Conservation (phyloP, 352 stramenopile species). For the Blastocystis sp. region DNA sequence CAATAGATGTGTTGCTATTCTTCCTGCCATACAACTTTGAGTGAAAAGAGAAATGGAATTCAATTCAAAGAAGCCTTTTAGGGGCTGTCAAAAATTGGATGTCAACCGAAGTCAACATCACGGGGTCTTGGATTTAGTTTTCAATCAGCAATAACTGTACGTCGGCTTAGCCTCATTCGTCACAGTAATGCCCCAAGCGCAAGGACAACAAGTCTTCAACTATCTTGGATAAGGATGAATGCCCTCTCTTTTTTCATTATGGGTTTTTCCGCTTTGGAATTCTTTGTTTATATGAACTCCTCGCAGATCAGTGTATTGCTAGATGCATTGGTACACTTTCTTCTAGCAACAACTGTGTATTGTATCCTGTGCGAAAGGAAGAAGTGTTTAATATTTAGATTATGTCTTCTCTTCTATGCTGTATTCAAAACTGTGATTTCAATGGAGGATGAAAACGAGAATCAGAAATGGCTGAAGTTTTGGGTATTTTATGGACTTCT, state of each 20-base stretch:
- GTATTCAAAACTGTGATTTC: constrained; percentile 46
- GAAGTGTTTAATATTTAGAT: neutral
- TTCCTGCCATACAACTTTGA: too few relatives aligned
- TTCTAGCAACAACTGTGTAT: neutral
- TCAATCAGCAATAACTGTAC: constrained; percentile 62
- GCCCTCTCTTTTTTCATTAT: neutral
- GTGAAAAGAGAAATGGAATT: neutral
- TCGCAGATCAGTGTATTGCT: neutral
- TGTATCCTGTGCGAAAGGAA: neutral
- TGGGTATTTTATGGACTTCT: constrained; percentile 40
- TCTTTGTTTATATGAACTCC: neutral
- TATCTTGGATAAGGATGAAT: neutral
- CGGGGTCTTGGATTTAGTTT: constrained; percentile 62
- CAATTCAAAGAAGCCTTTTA: constrained; percentile 49
- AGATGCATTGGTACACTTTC: constrained; percentile 18
- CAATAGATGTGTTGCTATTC: too few relatives aligned
- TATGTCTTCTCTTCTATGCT: constrained; percentile 39
- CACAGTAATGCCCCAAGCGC: constrained; percentile 62
- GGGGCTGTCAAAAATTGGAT: constrained; percentile 62
- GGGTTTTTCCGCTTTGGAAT: neutral
- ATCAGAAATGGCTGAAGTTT: constrained; percentile 26
- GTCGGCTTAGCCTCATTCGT: constrained; percentile 60
- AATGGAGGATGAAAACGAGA: constrained; percentile 31
- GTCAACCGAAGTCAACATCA: constrained; percentile 48
- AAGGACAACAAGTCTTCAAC: constrained; percentile 5